Percentiles rank a stretch among this genome's conserved stretches.
phyloP scores from a whole-genome alignment of 1,284 basidiomycete genomes.

The Cystobasidium pallidum region DNA sequence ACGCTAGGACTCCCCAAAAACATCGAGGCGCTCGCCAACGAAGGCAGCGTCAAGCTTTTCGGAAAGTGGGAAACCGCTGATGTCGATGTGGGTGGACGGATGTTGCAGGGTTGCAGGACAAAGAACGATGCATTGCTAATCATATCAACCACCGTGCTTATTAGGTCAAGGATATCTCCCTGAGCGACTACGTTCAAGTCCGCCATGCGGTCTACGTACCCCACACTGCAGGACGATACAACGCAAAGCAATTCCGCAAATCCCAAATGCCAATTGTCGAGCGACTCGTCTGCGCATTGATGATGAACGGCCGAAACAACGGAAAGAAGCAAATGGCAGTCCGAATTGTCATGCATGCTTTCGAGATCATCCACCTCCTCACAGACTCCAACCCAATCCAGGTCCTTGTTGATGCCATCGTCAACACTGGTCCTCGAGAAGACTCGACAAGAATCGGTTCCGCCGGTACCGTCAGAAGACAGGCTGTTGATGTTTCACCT shows the following conservation, averaged over 20 bases:
- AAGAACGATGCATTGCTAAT: background rate
- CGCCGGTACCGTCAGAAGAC: slow-evolving; percentile 98
- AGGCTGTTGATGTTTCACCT: slow-evolving; percentile 99
- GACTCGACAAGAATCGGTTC: slow-evolving; percentile 99
- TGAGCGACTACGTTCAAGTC: slow-evolving; percentile 99
- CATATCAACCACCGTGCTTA: slow-evolving; percentile 66
- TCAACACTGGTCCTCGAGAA: slow-evolving; percentile 99
- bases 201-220: slow-evolving; percentile 94
- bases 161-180: slow-evolving; percentile 96
- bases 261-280: slow-evolving; percentile 99
- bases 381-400: slow-evolving; percentile 99
- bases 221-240: slow-evolving; percentile 87
- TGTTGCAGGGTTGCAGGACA: background rate
- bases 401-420: slow-evolving; percentile 88
- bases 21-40: slow-evolving; percentile 48
- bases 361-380: slow-evolving; percentile 99
- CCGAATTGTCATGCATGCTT: slow-evolving; percentile 98
- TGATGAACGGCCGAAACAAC: slow-evolving; percentile 99
- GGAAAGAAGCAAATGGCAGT: slow-evolving; percentile 99
- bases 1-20: slow-evolving; percentile 32
- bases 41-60: slow-evolving; percentile 76
- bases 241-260: slow-evolving; percentile 99
- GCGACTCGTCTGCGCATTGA: slow-evolving; percentile 95
- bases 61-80: slow-evolving; percentile 96
- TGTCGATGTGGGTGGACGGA: slow-evolving; percentile 52